Evolutionary conservation across 164 flowering plant species (phyloP).

Genomic region (Macadamia tetraphylla): DNA sequence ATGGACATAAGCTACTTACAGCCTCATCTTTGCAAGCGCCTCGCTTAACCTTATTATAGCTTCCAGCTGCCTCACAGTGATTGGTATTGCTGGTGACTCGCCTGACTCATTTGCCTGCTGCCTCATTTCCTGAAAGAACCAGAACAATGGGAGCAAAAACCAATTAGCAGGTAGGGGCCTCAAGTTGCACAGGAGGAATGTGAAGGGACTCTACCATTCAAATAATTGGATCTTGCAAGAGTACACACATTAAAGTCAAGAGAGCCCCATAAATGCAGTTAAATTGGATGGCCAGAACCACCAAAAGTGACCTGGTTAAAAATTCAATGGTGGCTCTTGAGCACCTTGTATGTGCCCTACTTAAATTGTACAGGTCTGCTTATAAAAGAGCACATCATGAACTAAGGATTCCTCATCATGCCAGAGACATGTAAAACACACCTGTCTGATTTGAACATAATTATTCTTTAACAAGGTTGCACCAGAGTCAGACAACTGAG

Average conservation of each 20-base stretch:
- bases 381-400: neutral
- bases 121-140: slow-evolving; percentile 71
- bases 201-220: no score
- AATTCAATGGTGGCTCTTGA: neutral
- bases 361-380: no score
- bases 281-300: neutral
- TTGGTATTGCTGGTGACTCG: slow-evolving; percentile 84
- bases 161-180: neutral
- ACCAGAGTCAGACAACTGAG: slow-evolving; percentile 89
- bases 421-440: slow-evolving; percentile 10
- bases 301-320: neutral
- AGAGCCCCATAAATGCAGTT: neutral
- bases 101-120: slow-evolving; percentile 94
- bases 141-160: neutral
- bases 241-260: no score
- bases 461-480: slow-evolving; percentile 62
- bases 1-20: slow-evolving; percentile 49
- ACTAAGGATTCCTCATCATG: neutral
- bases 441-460: slow-evolving; percentile 95
- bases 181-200: neutral
- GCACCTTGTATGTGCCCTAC: neutral
- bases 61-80: slow-evolving; percentile 97
- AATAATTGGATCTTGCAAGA: no score
- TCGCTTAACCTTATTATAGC: slow-evolving; percentile 91
- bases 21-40: slow-evolving; percentile 90